Evolutionary conservation across 352 stramenopile genomes (phyloP), one percentile per base, ranked within the genome.

Genomic region (Phytophthora uliginosa): DNA sequence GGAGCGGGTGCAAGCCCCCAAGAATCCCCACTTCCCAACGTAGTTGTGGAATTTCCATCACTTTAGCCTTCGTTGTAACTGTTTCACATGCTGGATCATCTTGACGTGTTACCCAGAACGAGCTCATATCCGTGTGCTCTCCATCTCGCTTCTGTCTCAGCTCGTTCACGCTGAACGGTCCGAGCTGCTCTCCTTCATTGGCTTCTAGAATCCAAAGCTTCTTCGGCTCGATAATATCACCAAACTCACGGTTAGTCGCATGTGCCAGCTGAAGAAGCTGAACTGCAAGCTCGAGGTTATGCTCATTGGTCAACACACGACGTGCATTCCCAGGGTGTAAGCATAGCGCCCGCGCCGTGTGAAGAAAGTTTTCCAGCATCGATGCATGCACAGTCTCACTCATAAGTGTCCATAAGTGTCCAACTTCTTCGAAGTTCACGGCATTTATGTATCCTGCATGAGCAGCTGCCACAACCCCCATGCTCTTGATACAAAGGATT

Each of bases 1-100:
- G 85, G 15, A 89, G 76, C 12, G 78, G 64, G 26, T 84, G 62
- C 3, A 95, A 57, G 10, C 53, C 59, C 7, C 86, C 83, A 13
- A 82, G 72, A 60, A 95, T 86, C 0, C 70, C 83, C 10, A 95
- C 61, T 72, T 97, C 85, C 90, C 90, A 97, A 6, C 89, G 86
- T 17, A 97, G 71, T 64, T 97, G 90, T 26, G 83, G 64, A 8
- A 89, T 89, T n/a, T 93, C 78, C 69, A 92, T 83, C 45, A 94
- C 36, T 22, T 73, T 85, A 20, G 22, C 64, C n/a, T 79, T 82
- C 17, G 50, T 53, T 10, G 63, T 45, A 2, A 67, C 53, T 4
- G 77, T 42, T 56, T 87, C 64, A 15, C 78, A 84, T 4, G 82
- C 64, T 31, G 67, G 66, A 34, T 89, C 83, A 31, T 80, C 67